Conservation (phyloP, 2,329 filamentous ascomycete species). For the Nigrospora oryzae region DNA sequence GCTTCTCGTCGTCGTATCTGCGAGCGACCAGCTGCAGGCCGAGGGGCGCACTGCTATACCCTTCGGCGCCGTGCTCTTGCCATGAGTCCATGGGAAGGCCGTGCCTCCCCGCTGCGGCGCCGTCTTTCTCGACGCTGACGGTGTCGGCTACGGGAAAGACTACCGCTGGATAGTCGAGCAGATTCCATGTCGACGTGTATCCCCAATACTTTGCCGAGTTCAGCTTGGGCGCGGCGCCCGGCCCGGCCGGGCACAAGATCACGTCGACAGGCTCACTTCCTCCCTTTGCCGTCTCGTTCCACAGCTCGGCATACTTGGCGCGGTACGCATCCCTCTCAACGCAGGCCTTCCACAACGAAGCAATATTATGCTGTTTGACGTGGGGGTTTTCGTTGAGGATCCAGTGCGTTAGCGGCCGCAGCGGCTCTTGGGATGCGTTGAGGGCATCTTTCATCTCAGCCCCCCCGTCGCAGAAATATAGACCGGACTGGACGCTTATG, state of each 20-base stretch:
- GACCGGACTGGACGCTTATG: slow-evolving; percentile 14
- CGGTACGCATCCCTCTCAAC: slow-evolving; percentile 29
- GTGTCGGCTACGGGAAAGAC: slow-evolving; percentile 46
- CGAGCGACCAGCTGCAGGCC: slow-evolving; percentile 28
- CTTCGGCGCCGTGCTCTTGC: slow-evolving; percentile 22
- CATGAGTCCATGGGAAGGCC: slow-evolving; percentile 15
- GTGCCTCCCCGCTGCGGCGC: slow-evolving; percentile 7
- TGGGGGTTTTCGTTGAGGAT: slow-evolving; percentile 46
- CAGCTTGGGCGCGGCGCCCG: slow-evolving; percentile 32
- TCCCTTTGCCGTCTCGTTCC: slow-evolving; percentile 24
- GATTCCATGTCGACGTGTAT: slow-evolving; percentile 61
- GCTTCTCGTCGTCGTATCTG: slow-evolving; percentile 27
- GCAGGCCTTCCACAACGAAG: slow-evolving; percentile 30
- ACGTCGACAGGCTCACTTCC: slow-evolving; percentile 39
- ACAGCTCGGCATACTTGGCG: slow-evolving; percentile 24
- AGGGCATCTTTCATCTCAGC: slow-evolving; percentile 42
- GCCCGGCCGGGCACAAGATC: slow-evolving; percentile 51
- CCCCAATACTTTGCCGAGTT: slow-evolving; percentile 48
- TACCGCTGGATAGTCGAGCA: slow-evolving; percentile 57
- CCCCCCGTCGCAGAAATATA: slow-evolving; percentile 55
- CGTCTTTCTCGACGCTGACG: slow-evolving; percentile 2
- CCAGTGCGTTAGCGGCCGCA: slow-evolving; percentile 47
- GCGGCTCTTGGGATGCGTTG: slow-evolving; percentile 45
- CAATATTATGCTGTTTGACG: slow-evolving; percentile 28
- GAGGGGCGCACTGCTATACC: slow-evolving; percentile 29